A percentile compares a stretch with the other conserved stretches of the same genome.
These are phyloP conservation scores for Luffa aegyptiaca DNA, from an alignment of 306 rosid species.

Conservation along the genomic window DNA sequence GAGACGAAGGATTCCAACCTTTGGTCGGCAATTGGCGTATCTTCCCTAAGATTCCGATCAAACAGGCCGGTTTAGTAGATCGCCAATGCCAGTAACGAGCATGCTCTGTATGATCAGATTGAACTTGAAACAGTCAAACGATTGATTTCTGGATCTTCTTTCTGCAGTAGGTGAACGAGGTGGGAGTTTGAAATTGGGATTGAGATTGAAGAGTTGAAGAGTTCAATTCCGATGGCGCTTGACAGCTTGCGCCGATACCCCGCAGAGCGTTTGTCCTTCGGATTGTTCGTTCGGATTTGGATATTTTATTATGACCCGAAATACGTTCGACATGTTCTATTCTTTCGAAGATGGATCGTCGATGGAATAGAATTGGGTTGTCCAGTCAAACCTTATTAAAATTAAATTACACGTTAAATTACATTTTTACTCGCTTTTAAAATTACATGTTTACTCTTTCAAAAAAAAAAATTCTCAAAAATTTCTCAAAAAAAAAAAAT, in stretches of 20 bases:
- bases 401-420: no score
- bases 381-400: not conserved
- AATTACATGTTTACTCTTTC: no score
- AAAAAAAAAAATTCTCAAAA: no score
- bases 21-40: not conserved
- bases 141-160: not conserved
- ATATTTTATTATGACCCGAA: slow-evolving; percentile 1
- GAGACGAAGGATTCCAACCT: not conserved
- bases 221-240: slow-evolving; percentile 4
- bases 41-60: not conserved
- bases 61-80: not conserved
- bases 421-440: no score
- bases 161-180: not conserved
- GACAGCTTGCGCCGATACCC: not conserved
- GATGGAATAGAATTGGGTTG: not conserved
- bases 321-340: not conserved
- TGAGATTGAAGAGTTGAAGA: not conserved
- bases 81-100: not conserved
- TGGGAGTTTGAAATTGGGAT: not conserved
- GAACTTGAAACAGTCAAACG: not conserved
- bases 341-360: not conserved
- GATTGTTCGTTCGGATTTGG: not conserved
- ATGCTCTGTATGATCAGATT: not conserved
- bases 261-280: not conserved
- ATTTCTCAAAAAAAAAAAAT: no score